These are phyloP conservation scores for Pleurozium schreberi DNA, from an alignment of 225 moss, liverwort and hornwort species.

Conservation along the genomic window DNA sequence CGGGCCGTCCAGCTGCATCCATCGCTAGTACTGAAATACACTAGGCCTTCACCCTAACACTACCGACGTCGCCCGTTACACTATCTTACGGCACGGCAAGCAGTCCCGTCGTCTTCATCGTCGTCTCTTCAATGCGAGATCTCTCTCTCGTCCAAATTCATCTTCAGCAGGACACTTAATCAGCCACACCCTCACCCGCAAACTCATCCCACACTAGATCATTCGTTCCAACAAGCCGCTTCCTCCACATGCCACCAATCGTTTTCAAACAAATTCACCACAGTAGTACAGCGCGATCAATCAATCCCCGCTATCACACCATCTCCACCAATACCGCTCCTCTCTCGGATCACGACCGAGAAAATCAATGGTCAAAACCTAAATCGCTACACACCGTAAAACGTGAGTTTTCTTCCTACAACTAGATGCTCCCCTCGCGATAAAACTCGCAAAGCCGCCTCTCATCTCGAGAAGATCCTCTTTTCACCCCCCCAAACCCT, in stretches of 20 bases:
- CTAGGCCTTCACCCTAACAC: not conserved
- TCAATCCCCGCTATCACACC: not conserved
- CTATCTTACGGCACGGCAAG: not conserved
- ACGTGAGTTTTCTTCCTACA: not conserved
- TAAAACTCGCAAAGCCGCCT: not conserved
- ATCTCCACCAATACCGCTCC: not conserved
- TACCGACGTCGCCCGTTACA: not conserved
- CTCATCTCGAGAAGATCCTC: constrained; percentile 6
- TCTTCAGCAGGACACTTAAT: constrained; percentile 12
- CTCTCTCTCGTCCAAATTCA: constrained; percentile 3
- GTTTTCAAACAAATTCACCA: not conserved
- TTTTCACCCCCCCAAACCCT: not conserved
- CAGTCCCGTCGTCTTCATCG: not conserved
- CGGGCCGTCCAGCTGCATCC: constrained; percentile 22
- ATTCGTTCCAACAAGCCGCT: not conserved
- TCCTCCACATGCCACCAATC: not conserved
- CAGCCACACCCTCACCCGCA: constrained; percentile 15
- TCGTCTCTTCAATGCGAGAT: not conserved
- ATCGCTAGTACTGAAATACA: no score
- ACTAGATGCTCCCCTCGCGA: not conserved
- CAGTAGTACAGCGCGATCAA: not conserved
- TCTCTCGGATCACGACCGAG: not conserved
- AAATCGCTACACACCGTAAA: not conserved
- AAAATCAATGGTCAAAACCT: not conserved
- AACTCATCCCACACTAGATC: constrained; percentile 12